These are phyloP conservation scores for Triangularia verruculosa DNA, from an alignment of 2,329 filamentous ascomycete genomes.

Conservation along the genomic window DNA sequence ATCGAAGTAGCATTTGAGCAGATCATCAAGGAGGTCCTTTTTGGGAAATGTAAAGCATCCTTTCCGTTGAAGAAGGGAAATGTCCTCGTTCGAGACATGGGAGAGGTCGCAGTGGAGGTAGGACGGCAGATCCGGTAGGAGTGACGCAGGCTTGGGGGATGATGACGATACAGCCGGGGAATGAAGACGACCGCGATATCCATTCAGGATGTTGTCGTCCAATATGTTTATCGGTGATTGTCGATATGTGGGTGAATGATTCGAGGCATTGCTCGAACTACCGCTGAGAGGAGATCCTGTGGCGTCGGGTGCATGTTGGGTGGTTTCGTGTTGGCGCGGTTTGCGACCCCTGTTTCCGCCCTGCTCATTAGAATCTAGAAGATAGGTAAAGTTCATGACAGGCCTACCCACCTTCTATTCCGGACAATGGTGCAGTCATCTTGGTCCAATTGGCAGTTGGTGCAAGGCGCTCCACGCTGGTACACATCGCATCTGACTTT, in stretches of 20 bases:
- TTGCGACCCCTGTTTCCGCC: not conserved
- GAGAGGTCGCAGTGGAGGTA: not conserved
- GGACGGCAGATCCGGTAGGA: not conserved
- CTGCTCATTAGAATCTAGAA: not conserved
- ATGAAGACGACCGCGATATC: not conserved
- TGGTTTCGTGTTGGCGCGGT: not conserved
- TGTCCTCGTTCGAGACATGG: not conserved
- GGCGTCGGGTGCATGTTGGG: not conserved
- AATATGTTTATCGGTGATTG: not conserved
- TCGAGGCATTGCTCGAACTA: not conserved
- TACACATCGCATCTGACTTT: not conserved
- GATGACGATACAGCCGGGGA: not conserved
- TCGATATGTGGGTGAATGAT: not conserved
- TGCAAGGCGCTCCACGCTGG: not conserved
- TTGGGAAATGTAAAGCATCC: not conserved
- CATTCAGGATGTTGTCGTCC: not conserved
- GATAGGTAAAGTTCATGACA: not conserved
- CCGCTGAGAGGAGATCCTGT: not conserved
- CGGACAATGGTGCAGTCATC: not conserved
- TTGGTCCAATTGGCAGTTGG: not conserved
- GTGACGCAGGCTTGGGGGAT: not conserved
- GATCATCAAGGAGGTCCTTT: not conserved
- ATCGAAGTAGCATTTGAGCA: not conserved
- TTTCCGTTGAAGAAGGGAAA: not conserved
- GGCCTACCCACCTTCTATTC: not conserved